Conservation (phyloP, 2,329 filamentous ascomycete genomes). For the Penicillium nordicum region DNA sequence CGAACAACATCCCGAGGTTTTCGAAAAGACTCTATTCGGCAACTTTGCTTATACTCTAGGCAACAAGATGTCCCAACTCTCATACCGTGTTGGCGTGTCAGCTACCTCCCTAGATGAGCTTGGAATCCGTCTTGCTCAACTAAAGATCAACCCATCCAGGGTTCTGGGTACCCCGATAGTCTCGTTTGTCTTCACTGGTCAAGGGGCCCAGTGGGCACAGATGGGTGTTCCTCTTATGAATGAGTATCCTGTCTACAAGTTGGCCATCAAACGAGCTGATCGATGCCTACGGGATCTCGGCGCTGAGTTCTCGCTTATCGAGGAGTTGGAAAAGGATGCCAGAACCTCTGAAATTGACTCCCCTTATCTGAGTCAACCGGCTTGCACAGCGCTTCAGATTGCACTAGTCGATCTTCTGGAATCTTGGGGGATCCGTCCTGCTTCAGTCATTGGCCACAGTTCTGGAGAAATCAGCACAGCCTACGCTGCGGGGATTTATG, state of each 20-base stretch:
- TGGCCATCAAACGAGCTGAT: slow-evolving; percentile 17
- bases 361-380: slow-evolving; percentile 20
- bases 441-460: slow-evolving; percentile 21
- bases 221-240: slow-evolving; percentile 26
- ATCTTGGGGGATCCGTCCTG: slow-evolving; percentile 18
- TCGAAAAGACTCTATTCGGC: slow-evolving; percentile 23
- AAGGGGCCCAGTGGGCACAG: slow-evolving; percentile 23
- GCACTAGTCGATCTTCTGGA: slow-evolving; percentile 18
- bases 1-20: slow-evolving; percentile 23
- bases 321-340: slow-evolving; percentile 13
- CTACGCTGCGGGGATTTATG: slow-evolving; percentile 20
- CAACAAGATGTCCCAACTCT: slow-evolving; percentile 24
- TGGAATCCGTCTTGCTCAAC: slow-evolving; percentile 20
- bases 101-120: slow-evolving; percentile 22
- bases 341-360: slow-evolving; percentile 15
- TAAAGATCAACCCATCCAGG: slow-evolving; percentile 22
- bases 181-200: slow-evolving; percentile 23
- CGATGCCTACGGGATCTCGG: slow-evolving; percentile 13
- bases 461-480: slow-evolving; percentile 25
- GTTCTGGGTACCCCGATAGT: slow-evolving; percentile 17
- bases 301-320: slow-evolving; percentile 20
- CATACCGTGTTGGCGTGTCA: slow-evolving; percentile 24
- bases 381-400: slow-evolving; percentile 22
- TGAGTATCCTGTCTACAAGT: slow-evolving; percentile 21
- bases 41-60: slow-evolving; percentile 28